Conservation (phyloP, 768 basidiomycete genomes). For the Pisolithus marmoratus region DNA sequence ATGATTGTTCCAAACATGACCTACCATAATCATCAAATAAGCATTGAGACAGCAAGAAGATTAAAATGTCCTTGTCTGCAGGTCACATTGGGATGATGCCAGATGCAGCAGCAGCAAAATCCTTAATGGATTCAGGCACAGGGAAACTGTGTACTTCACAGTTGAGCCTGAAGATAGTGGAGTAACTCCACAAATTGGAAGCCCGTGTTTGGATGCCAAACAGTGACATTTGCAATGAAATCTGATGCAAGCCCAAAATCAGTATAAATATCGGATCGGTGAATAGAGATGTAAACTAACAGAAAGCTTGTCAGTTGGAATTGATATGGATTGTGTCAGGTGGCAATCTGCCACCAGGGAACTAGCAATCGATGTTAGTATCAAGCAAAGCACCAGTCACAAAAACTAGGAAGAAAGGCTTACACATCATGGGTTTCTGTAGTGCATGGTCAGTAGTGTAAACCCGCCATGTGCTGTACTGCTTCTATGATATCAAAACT, state of each 20-base stretch:
- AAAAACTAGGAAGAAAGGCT: no score
- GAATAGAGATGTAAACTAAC: conserved; percentile 17
- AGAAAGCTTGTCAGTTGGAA: conserved; percentile 13
- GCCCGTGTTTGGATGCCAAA: conserved; percentile 58
- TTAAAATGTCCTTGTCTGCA: conserved; percentile 6
- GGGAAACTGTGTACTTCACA: conserved; percentile 64
- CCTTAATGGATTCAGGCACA: conserved; percentile 43
- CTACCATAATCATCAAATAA: conserved; percentile 21
- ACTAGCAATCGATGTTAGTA: conserved; percentile 64
- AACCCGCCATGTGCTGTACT: no score
- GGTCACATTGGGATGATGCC: conserved; percentile 9
- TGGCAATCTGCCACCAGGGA: conserved; percentile 33
- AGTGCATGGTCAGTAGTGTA: no score
- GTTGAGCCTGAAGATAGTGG: conserved; percentile 62
- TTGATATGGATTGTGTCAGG: conserved; percentile 19
- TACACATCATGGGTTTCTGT: no score
- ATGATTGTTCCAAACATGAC: no score
- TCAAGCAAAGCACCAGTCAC: no score
- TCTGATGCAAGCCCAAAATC: conserved; percentile 54
- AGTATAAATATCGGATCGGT: conserved; percentile 1
- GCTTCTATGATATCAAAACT: no score
- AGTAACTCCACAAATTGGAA: conserved; percentile 57
- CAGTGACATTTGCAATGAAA: conserved; percentile 57
- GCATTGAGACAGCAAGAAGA: not conserved
- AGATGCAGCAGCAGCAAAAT: conserved; percentile 32